phyloP scores from a whole-genome alignment of 1,139 yeast genomes.

The Pichia kudriavzevii region DNA sequence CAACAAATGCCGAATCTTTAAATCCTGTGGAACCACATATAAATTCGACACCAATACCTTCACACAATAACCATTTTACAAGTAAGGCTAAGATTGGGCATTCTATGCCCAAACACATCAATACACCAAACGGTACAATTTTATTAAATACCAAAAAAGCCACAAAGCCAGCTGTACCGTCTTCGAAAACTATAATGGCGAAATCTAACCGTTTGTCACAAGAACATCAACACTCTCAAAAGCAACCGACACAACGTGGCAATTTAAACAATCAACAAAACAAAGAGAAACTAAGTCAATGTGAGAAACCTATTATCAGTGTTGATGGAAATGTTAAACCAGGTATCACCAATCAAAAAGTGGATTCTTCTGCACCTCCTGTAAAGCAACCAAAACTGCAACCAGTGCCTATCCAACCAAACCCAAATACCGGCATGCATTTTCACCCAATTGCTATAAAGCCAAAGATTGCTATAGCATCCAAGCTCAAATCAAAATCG shows the following conservation, averaged over 20 bases:
- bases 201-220: too few species aligned
- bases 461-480: conserved; percentile 20
- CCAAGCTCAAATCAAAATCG: conserved; percentile 4
- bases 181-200: too few species aligned
- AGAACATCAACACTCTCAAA: not conserved
- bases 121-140: conserved; percentile 11
- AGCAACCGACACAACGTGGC: not conserved
- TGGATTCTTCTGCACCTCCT: not conserved
- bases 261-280: too few species aligned
- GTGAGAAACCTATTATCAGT: not conserved
- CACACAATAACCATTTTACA: too few species aligned
- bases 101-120: conserved; percentile 8
- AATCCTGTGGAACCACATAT: too few species aligned
- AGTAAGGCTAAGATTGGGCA: too few species aligned
- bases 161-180: not conserved
- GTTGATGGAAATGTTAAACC: not conserved
- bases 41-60: too few species aligned
- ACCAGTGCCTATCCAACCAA: conserved; percentile 46
- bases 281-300: too few species aligned
- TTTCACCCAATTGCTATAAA: conserved; percentile 28
- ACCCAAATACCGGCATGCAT: conserved; percentile 9
- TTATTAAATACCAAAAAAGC: conserved; percentile 1
- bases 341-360: not conserved
- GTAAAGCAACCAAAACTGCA: not conserved
- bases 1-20: too few species aligned